Conservation (phyloP, 169 alveolate species). For the Fabrea salina region DNA sequence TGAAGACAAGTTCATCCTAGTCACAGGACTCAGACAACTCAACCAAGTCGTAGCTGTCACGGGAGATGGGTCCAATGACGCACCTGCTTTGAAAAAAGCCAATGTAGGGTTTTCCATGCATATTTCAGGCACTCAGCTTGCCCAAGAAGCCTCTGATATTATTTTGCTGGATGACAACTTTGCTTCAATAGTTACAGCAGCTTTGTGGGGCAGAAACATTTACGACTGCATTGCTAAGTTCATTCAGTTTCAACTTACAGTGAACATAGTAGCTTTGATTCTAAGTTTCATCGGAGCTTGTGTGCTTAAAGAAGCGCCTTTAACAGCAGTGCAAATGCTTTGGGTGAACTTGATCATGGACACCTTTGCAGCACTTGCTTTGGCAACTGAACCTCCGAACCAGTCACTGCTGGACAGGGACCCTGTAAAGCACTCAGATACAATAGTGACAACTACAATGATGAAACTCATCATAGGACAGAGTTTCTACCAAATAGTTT, state of each 20-base stretch:
- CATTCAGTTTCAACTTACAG: slow-evolving; percentile 79
- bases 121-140: slow-evolving; percentile 88
- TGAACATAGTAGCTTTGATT: slow-evolving; percentile 71
- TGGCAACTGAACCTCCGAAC: slow-evolving; percentile 86
- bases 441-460: slow-evolving; percentile 71
- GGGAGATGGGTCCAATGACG: slow-evolving; percentile 93
- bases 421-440: slow-evolving; percentile 70
- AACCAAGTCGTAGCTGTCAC: slow-evolving; percentile 90
- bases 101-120: slow-evolving; percentile 97
- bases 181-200: slow-evolving; percentile 74
- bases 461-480: slow-evolving; percentile 61
- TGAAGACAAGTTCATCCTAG: slow-evolving; percentile 77
- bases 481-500: slow-evolving; percentile 43
- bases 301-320: slow-evolving; percentile 74
- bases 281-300: slow-evolving; percentile 74
- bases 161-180: slow-evolving; percentile 80
- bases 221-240: slow-evolving; percentile 75
- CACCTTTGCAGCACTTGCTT: slow-evolving; percentile 81
- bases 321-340: slow-evolving; percentile 79
- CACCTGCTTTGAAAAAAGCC: slow-evolving; percentile 89
- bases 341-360: slow-evolving; percentile 85
- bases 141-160: slow-evolving; percentile 83
- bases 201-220: slow-evolving; percentile 81
- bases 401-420: slow-evolving; percentile 62
- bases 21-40: slow-evolving; percentile 71